phyloP scores from a whole-genome alignment of 2,329 filamentous ascomycete species.

The Aspergillus texensis region DNA sequence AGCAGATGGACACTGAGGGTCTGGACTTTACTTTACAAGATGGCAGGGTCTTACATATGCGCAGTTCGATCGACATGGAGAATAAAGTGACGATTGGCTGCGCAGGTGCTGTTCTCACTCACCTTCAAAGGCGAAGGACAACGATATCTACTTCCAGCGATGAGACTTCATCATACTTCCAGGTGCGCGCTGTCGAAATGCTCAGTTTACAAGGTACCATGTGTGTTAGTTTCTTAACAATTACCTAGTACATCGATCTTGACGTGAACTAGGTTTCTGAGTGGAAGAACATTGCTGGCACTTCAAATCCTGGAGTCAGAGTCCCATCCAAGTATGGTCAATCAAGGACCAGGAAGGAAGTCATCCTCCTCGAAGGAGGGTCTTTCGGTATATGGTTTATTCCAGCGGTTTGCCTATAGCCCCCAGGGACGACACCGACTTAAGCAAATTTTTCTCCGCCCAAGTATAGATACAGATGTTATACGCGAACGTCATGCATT shows the following conservation, averaged over 20 bases:
- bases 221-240: constrained; percentile 40
- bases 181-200: constrained; percentile 69
- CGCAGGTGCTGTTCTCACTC: constrained; percentile 80
- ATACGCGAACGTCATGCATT: constrained; percentile 74
- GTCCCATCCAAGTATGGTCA: constrained; percentile 78
- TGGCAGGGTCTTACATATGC: constrained; percentile 68
- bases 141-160: constrained; percentile 66
- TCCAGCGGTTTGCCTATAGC: constrained; percentile 73
- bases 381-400: constrained; percentile 81
- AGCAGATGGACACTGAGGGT: constrained; percentile 42
- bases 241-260: neutral
- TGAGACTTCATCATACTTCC: constrained; percentile 58
- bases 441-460: constrained; percentile 79
- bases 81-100: constrained; percentile 78
- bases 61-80: constrained; percentile 72
- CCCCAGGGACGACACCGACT: constrained; percentile 75
- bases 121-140: constrained; percentile 70
- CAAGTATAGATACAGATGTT: constrained; percentile 66
- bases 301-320: constrained; percentile 85
- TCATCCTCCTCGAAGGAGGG: constrained; percentile 73
- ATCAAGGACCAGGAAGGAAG: constrained; percentile 66
- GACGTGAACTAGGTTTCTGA: constrained; percentile 68
- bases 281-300: constrained; percentile 75
- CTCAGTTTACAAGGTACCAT: constrained; percentile 69
- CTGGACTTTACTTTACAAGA: constrained; percentile 58